Conservation (phyloP, 257 asterid genomes). For the Lantana camara region DNA sequence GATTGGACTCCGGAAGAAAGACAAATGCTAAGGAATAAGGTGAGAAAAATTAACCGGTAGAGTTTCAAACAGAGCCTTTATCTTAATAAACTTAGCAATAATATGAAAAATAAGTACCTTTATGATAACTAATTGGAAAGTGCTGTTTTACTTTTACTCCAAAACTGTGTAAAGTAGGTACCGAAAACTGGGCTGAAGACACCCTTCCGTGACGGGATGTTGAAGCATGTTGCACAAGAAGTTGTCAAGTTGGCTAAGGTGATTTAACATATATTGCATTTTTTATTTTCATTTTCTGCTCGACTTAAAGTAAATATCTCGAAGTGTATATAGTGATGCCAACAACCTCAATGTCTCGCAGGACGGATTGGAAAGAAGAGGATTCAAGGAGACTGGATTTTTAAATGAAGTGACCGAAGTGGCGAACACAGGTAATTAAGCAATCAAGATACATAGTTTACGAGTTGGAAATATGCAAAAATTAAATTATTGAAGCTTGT, state of each 20-base stretch:
- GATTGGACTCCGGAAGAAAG: conserved; percentile 93
- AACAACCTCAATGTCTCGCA: conserved; percentile 30
- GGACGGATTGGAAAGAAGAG: conserved; percentile 98
- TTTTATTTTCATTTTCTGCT: conserved; percentile 6
- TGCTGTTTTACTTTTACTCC: conserved; percentile 17
- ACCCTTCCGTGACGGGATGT: conserved; percentile 96
- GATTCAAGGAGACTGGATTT: conserved; percentile 91
- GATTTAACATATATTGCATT: conserved; percentile 1
- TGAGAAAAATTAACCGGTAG: conserved; percentile 23
- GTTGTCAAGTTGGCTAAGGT: conserved; percentile 82
- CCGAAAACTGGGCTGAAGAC: conserved; percentile 81
- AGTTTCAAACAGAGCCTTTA: neutral
- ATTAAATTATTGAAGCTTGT: too few relatives aligned
- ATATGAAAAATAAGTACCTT: neutral
- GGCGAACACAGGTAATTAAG: conserved; percentile 67
- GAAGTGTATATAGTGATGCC: neutral
- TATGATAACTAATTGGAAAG: neutral
- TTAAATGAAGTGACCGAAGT: conserved; percentile 86
- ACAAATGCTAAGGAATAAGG: conserved; percentile 91
- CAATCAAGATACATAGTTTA: neutral
- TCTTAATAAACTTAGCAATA: neutral
- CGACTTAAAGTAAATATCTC: conserved; percentile 1
- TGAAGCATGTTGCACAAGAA: conserved; percentile 94
- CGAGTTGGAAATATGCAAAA: too few relatives aligned
- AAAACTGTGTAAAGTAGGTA: conserved; percentile 54